These are phyloP conservation scores for Rasamsonia emersonii DNA, from an alignment of 2,329 filamentous ascomycete species.

Conservation along the genomic window DNA sequence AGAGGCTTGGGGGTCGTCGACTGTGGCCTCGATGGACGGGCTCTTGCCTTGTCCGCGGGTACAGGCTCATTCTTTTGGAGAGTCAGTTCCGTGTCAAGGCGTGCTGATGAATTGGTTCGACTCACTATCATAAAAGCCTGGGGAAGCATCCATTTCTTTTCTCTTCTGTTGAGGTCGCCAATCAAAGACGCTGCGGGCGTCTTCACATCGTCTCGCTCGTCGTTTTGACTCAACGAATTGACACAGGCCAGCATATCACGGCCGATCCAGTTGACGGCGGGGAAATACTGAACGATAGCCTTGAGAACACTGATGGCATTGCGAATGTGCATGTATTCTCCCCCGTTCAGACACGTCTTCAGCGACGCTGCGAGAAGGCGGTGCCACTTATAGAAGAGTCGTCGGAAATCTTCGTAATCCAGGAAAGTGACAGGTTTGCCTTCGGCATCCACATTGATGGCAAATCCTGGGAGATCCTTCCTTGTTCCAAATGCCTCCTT, in stretches of 20 bases:
- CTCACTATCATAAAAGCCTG: constrained; percentile 36
- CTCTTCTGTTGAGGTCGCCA: constrained; percentile 39
- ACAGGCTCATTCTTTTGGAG: constrained; percentile 18
- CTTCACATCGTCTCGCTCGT: constrained; percentile 42
- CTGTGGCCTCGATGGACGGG: constrained; percentile 18
- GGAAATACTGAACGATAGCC: constrained; percentile 71
- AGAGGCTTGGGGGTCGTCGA: constrained; percentile 26
- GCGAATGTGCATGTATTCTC: constrained; percentile 95
- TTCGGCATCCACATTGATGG: constrained; percentile 60
- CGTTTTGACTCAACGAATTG: constrained; percentile 34
- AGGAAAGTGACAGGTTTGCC: constrained; percentile 64
- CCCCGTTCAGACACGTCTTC: constrained; percentile 69
- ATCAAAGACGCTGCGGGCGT: constrained; percentile 42
- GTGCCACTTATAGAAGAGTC: constrained; percentile 85
- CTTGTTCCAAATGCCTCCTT: constrained; percentile 66
- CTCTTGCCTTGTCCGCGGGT: constrained; percentile 18
- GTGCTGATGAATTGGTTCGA: constrained; percentile 12
- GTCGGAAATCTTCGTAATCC: constrained; percentile 78
- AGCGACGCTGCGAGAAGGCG: constrained; percentile 69
- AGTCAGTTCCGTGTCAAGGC: constrained; percentile 11
- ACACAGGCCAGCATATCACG: constrained; percentile 34
- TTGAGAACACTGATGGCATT: constrained; percentile 91
- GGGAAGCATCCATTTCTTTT: constrained; percentile 42
- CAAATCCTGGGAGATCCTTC: constrained; percentile 67
- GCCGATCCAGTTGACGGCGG: constrained; percentile 83